Evolutionary conservation across 2,329 filamentous ascomycete genomes (phyloP).

Genomic region (Fusarium chaquense): DNA sequence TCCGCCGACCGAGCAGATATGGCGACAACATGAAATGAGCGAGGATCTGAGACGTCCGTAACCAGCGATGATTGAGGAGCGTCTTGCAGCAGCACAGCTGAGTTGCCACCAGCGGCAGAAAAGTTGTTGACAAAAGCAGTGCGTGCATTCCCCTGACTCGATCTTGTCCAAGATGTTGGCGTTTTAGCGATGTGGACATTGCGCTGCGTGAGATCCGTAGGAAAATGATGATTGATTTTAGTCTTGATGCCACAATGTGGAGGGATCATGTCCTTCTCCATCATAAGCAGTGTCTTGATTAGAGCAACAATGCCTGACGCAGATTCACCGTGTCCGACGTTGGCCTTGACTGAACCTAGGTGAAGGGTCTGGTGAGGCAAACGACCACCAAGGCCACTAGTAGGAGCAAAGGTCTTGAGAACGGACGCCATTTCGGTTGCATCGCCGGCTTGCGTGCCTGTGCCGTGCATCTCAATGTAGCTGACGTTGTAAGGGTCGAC

Average conservation of each 20-base stretch:
- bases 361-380: slow-evolving; percentile 65
- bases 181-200: slow-evolving; percentile 1
- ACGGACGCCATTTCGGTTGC: slow-evolving; percentile 86
- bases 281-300: slow-evolving; percentile 6
- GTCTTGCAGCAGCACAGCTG: not conserved
- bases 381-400: slow-evolving; percentile 54
- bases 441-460: slow-evolving; percentile 88
- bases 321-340: slow-evolving; percentile 68
- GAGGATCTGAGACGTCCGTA: not conserved
- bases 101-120: slow-evolving; percentile 3
- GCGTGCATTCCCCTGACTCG: slow-evolving; percentile 19
- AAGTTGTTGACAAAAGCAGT: slow-evolving; percentile 5
- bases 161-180: slow-evolving; percentile 4
- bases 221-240: slow-evolving; percentile 5
- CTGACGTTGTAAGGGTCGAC: slow-evolving; percentile 83
- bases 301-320: slow-evolving; percentile 1
- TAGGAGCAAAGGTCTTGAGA: slow-evolving; percentile 65
- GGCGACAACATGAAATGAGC: not conserved
- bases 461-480: slow-evolving; percentile 93
- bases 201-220: not conserved
- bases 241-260: slow-evolving; percentile 44
- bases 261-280: not conserved
- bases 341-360: slow-evolving; percentile 73
- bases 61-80: not conserved
- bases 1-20: not conserved